phyloP scores from a whole-genome alignment of 2,329 filamentous ascomycete species.

The Aschersonia sp. region DNA sequence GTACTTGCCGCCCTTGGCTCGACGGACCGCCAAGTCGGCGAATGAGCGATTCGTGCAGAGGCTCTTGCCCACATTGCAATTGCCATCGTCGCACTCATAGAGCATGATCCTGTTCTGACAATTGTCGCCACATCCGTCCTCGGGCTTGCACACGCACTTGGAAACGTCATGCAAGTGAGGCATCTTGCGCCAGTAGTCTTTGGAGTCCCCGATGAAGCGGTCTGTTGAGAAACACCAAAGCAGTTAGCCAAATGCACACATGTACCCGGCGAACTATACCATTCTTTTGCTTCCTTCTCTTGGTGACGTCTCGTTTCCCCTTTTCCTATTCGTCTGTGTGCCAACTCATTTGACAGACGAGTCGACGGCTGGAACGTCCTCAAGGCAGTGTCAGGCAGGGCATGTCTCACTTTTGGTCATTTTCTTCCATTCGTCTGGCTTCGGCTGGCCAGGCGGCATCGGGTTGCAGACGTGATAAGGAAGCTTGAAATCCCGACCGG shows the following conservation, averaged over 20 bases:
- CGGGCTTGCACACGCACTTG: constrained; percentile 62
- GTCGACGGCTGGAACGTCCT: background rate
- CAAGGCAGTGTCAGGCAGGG: background rate
- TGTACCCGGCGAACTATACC: too few species aligned
- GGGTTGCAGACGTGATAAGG: constrained; percentile 86
- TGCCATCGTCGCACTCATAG: constrained; percentile 86
- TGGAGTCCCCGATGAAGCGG: constrained; percentile 78
- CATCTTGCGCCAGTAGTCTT: constrained; percentile 65
- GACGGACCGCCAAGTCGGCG: constrained; percentile 60
- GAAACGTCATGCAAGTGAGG: constrained; percentile 60
- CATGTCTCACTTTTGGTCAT: constrained; percentile 67
- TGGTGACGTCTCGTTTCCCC: too few species aligned
- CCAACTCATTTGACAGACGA: too few species aligned
- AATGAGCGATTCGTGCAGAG: constrained; percentile 81
- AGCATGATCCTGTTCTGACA: constrained; percentile 96
- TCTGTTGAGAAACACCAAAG: constrained; percentile 34
- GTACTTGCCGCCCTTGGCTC: constrained; percentile 68
- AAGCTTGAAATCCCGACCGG: constrained; percentile 70
- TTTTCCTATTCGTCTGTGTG: too few species aligned
- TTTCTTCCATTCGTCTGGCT: constrained; percentile 85
- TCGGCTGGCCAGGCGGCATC: constrained; percentile 70
- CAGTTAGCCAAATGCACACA: constrained; percentile 13
- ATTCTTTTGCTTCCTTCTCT: too few species aligned
- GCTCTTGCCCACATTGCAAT: constrained; percentile 66
- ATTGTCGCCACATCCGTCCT: constrained; percentile 72